Evolutionary conservation across 768 basidiomycete genomes (phyloP).

Genomic region (Lactarius tabidus): DNA sequence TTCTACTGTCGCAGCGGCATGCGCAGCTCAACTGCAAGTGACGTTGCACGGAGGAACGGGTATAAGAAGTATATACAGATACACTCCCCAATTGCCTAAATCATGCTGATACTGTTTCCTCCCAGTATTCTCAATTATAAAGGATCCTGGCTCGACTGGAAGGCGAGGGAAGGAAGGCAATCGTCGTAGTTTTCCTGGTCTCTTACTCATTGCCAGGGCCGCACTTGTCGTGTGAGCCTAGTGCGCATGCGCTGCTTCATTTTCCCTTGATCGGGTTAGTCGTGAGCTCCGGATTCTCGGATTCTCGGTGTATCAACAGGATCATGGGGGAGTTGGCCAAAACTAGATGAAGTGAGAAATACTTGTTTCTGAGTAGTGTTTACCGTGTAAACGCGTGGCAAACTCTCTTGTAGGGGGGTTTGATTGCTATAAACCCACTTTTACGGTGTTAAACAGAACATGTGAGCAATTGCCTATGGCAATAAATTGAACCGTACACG

Average conservation of each 20-base stretch:
- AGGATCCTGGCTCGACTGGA: conserved; percentile 90
- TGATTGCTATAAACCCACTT: neutral
- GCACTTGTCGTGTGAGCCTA: neutral
- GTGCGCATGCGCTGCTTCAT: neutral
- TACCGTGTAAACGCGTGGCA: neutral
- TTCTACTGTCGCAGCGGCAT: conserved; percentile 51
- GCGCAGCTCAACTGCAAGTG: conserved; percentile 43
- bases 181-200: conserved; percentile 19
- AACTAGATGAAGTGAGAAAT: neutral
- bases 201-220: neutral
- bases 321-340: neutral
- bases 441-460: neutral
- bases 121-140: conserved; percentile 59
- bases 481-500: neutral
- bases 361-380: neutral
- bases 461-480: neutral
- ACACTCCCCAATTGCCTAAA: too few species aligned
- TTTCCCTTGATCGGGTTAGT: neutral
- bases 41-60: conserved; percentile 39
- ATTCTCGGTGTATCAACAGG: neutral
- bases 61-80: conserved; percentile 36
- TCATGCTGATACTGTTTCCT: neutral
- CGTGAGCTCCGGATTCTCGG: neutral
- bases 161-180: conserved; percentile 46
- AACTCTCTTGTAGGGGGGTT: neutral